Evolutionary conservation across 2,329 filamentous ascomycete species (phyloP), one percentile per base, ranked within the genome.

Genomic region (Sporothrix globosa): DNA sequence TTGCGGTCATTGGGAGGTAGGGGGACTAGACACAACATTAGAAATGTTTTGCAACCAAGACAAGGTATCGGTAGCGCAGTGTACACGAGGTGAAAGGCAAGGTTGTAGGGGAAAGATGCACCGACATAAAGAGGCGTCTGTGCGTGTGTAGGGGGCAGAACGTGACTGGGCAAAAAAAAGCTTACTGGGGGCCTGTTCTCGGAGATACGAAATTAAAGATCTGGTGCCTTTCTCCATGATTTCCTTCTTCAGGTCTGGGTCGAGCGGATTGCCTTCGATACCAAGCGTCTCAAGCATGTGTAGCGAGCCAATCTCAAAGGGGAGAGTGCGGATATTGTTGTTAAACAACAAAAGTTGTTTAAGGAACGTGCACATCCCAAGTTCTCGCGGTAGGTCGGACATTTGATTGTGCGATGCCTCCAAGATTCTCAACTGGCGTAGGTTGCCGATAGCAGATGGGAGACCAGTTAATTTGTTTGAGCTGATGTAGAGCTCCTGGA

Each of bases 321-420:
- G 96, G 34, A 99, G 84, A 27, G 88, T 90, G 72, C 88, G 88
- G 69, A 99, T 90, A 73, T 92, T 87, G 80, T 99, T 99, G 82
- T 97, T 93, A 79, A 97, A 97, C 2, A 97, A 84, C 39, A 94
- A 83, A 5, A 99, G 85, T 74, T 92, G 90, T 81, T 92, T 93
- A 69, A 99, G 84, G 75, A 94, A 96, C 39, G 94, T 96, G 76
- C 97, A 92, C 95, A 98, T 99, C 77, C 96, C 96, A 72, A 99
- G 88, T 82, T 99, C 95, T 27, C 92, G 87, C 0, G 96, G 96
- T 4, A 99, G 83, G 74, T 91, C 89, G 10, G 86, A 86, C 72
- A 99, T 85, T 73, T 95, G 88, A 80, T 99, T 99, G 81, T 91
- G 89, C 0, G 96, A 98, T 3, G 94, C 86, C 80, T 99, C 95